Evolutionary conservation across 441 rosid species (phyloP).

Genomic region (Arabidopsis hybrid): DNA sequence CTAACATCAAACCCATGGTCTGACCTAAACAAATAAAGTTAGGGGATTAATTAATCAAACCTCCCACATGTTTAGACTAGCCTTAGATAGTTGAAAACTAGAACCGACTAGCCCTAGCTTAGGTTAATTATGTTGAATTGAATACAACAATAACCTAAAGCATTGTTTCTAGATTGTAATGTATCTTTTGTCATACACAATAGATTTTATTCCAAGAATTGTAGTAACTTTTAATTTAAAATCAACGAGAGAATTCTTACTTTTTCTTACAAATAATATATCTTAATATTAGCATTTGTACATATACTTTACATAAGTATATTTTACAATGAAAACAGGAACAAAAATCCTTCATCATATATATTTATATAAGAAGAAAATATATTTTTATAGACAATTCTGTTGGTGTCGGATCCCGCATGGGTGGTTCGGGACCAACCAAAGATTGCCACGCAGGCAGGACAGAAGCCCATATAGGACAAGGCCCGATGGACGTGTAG

Average conservation of each 20-base stretch:
- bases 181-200: background rate
- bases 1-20: slow-evolving; percentile 19
- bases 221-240: background rate
- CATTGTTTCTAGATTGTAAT: background rate
- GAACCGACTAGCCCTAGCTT: background rate
- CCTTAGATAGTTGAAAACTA: slow-evolving; percentile 14
- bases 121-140: background rate
- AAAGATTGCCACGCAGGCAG: too few species aligned
- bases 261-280: too few species aligned
- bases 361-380: too few species aligned
- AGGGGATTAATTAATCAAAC: slow-evolving; percentile 17
- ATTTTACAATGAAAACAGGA: background rate
- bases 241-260: background rate
- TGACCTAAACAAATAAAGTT: slow-evolving; percentile 15
- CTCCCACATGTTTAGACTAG: slow-evolving; percentile 29
- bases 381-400: too few species aligned
- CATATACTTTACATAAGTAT: background rate
- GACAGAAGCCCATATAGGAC: too few species aligned
- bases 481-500: too few species aligned
- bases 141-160: background rate
- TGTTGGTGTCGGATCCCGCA: too few species aligned
- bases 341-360: background rate
- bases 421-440: too few species aligned
- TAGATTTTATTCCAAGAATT: background rate
- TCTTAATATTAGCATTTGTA: too few species aligned